Evolutionary conservation across 179 eudicot species (phyloP).

Genomic region (Silene coronaria): DNA sequence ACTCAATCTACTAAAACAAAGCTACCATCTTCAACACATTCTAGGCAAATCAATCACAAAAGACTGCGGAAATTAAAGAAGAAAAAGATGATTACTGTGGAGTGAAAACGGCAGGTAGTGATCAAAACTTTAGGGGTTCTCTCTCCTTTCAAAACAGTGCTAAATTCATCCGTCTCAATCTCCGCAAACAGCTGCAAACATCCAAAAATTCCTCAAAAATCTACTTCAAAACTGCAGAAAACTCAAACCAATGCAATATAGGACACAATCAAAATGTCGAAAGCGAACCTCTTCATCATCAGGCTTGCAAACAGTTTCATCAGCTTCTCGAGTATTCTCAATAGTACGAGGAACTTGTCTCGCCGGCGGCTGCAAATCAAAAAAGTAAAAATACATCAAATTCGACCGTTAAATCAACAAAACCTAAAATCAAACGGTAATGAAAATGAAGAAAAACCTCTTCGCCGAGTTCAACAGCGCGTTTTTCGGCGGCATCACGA

Average conservation of each 20-base stretch:
- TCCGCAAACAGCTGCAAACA: slow-evolving; percentile 75
- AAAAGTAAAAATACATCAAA: neutral
- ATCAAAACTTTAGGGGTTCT: slow-evolving; percentile 65
- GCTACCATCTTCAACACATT: neutral
- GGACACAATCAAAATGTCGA: neutral
- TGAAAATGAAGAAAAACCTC: slow-evolving; percentile 37
- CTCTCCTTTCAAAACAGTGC: slow-evolving; percentile 50
- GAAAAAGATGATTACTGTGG: slow-evolving; percentile 44
- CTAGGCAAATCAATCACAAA: neutral
- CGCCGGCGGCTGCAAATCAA: slow-evolving; percentile 51
- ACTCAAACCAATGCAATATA: neutral
- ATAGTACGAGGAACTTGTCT: slow-evolving; percentile 70
- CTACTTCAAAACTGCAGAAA: neutral
- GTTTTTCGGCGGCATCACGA: slow-evolving; percentile 63
- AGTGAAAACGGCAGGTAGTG: slow-evolving; percentile 81
- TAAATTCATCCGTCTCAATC: slow-evolving; percentile 80
- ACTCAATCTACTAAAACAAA: neutral
- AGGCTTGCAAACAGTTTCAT: slow-evolving; percentile 86
- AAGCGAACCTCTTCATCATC: slow-evolving; percentile 80
- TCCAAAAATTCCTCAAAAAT: neutral
- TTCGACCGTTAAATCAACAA: neutral
- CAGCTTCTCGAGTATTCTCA: slow-evolving; percentile 82
- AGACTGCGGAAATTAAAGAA: neutral
- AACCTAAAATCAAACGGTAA: neutral
- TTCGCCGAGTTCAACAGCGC: slow-evolving; percentile 90